These are phyloP conservation scores for Simmondsia chinensis DNA, from an alignment of 148 eudicot species.

Conservation along the genomic window DNA sequence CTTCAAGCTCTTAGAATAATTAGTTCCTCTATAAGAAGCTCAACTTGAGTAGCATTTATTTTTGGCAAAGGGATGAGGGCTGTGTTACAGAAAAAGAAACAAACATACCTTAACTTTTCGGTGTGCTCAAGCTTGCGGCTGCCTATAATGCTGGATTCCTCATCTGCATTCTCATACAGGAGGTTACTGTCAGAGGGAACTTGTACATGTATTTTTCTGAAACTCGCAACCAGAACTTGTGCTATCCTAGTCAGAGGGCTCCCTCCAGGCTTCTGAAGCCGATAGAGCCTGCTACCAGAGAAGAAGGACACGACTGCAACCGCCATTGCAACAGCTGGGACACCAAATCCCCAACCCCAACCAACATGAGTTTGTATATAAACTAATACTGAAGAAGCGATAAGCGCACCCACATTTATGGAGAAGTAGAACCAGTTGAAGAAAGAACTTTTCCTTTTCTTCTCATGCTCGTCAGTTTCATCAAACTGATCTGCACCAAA, in stretches of 20 bases:
- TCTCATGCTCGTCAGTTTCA: constrained; percentile 7
- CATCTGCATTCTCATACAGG: constrained; percentile 11
- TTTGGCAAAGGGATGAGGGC: too few species aligned
- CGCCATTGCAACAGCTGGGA: constrained; percentile 16
- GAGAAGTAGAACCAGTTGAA: too few species aligned
- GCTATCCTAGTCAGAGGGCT: constrained; percentile 9
- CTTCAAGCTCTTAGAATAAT: too few species aligned
- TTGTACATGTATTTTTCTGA: constrained; percentile 7
- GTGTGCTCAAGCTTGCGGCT: constrained; percentile 17
- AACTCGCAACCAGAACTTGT: constrained; percentile 10
- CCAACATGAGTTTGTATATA: constrained; percentile 13
- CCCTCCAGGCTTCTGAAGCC: constrained; percentile 12
- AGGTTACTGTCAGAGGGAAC: neutral
- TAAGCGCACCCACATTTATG: constrained; percentile 14
- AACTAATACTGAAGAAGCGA: constrained; percentile 9
- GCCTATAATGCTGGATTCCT: constrained; percentile 8
- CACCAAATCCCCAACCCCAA: constrained; percentile 17
- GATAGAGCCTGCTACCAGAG: constrained; percentile 5
- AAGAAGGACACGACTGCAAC: constrained; percentile 12
- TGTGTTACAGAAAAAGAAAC: neutral
- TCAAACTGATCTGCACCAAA: constrained; percentile 20
- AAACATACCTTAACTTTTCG: constrained; percentile 1
- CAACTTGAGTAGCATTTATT: too few species aligned
- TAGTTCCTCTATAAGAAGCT: too few species aligned
- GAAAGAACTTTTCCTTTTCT: constrained; percentile 13